Base-by-base conservation (phyloP, 192 early-diverging fungal genomes). In the Dissophora globulifera region DNA sequence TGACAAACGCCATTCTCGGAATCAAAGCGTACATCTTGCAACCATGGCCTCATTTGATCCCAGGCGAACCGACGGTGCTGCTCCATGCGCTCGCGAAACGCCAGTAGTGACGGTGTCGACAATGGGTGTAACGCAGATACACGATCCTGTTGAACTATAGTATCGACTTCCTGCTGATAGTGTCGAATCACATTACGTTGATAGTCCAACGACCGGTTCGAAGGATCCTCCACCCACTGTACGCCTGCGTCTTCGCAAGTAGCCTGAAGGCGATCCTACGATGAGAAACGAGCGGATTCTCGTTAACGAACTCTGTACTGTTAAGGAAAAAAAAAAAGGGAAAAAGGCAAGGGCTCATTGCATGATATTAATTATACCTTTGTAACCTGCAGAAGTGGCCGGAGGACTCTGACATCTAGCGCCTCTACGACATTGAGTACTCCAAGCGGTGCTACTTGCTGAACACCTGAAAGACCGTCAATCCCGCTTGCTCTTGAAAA, bases 381-480 rank as follows among this genome's bases (percentile, higher is more conserved):
- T 7, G 74, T 35, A 11, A 81, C 64, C 16, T 50, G 45, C 33
- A 86, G 33, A 11, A 86, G 40, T 12, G 85, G 85, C 32, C 85
- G 55, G 35, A 76, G 2, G 23, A 84, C 57, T 19, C 57, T 51
- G 2, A 86, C 45, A 54, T 71, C 50, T 22, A 81, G 53, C 1
- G 79, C 83, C 17, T 83, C 83, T 15, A 57, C 42, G 10, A 66
- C 59, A 31, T 69, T 64, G n/a, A 71, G 3, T 22, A 84, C 71
- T 0, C 82, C 58, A 19, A 84, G 66, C 9, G 62, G 53, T 16
- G 60, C 45, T 0, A 67, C 16, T 4, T 45, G 42, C 20, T 75
- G 59, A 31, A 85, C 79, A 13, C 78, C 84, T 22, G 78, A 45
- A 11, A 86, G 63, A 11, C 85, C 83, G 62, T 84, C 78, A 45